Percentiles rank a stretch among this genome's conserved stretches.
These are phyloP conservation scores for Toxoplasma gondii DNA, from an alignment of 169 alveolate genomes.

Conservation along the genomic window DNA sequence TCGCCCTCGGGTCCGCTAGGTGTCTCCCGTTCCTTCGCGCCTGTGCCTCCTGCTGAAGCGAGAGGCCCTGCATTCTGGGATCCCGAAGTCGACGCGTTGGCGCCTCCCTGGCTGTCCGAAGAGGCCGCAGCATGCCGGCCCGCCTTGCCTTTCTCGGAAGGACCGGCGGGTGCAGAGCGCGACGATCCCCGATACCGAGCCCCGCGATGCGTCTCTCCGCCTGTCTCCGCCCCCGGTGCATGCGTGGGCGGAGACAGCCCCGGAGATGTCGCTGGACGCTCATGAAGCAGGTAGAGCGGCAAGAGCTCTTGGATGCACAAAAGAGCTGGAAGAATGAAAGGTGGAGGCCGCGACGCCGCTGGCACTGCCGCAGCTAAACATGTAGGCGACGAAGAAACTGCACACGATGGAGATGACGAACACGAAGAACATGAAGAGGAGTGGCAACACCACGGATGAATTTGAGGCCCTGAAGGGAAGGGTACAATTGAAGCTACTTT, in stretches of 20 bases:
- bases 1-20: no score
- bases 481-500: background rate
- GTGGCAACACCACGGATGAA: background rate
- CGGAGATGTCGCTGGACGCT: constrained; percentile 25
- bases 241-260: background rate
- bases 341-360: constrained; percentile 27
- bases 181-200: background rate
- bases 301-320: constrained; percentile 52
- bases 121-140: no score
- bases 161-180: background rate
- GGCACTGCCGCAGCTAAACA: constrained; percentile 35
- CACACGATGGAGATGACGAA: background rate
- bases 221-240: constrained; percentile 27
- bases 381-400: constrained; percentile 10
- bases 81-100: background rate
- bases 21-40: background rate
- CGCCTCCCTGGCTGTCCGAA: background rate
- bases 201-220: background rate
- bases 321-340: constrained; percentile 55
- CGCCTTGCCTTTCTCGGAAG: background rate
- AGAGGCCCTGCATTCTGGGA: background rate
- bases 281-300: constrained; percentile 57
- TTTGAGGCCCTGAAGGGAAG: background rate
- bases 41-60: background rate
- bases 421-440: background rate